Evolutionary conservation across 2,329 filamentous ascomycete genomes (phyloP).

Genomic region (Colletotrichum abscissum): DNA sequence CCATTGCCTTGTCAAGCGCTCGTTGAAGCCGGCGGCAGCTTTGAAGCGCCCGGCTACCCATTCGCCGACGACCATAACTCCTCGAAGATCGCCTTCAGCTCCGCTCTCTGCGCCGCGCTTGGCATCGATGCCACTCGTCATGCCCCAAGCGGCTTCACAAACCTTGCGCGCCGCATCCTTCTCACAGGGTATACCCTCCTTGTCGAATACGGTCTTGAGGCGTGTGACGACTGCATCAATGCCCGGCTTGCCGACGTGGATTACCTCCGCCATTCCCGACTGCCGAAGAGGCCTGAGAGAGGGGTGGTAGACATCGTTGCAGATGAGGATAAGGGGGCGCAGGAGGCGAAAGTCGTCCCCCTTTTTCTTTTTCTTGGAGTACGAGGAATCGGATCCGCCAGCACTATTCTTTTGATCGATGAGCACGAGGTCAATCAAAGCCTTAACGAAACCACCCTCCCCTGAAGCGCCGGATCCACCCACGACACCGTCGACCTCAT

Average conservation of each 20-base stretch:
- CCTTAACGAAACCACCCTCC: conserved; percentile 95
- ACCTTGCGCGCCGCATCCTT: conserved; percentile 87
- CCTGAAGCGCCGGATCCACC: conserved; percentile 80
- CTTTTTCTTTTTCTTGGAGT: conserved; percentile 71
- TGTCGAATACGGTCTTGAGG: conserved; percentile 86
- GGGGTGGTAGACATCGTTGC: conserved; percentile 96
- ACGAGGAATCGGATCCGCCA: conserved; percentile 42
- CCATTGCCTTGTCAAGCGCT: conserved; percentile 77
- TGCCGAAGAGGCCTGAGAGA: conserved; percentile 88
- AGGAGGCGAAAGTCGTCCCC: conserved; percentile 89
- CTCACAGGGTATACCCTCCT: conserved; percentile 89
- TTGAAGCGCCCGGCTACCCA: conserved; percentile 83
- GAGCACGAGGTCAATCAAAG: conserved; percentile 88
- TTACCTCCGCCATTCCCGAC: conserved; percentile 85
- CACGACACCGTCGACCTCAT: conserved; percentile 96
- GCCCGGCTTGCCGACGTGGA: conserved; percentile 90
- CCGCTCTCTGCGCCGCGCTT: conserved; percentile 75
- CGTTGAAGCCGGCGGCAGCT: conserved; percentile 52
- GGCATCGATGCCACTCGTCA: conserved; percentile 77
- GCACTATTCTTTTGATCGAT: conserved; percentile 82
- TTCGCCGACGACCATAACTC: conserved; percentile 87
- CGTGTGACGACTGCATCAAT: conserved; percentile 86
- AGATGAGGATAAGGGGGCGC: conserved; percentile 91
- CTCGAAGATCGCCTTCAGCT: conserved; percentile 80
- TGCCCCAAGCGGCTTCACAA: conserved; percentile 86